These are phyloP conservation scores for Psophocarpus tetragonolobus DNA, from an alignment of 306 rosid genomes.

Conservation along the genomic window DNA sequence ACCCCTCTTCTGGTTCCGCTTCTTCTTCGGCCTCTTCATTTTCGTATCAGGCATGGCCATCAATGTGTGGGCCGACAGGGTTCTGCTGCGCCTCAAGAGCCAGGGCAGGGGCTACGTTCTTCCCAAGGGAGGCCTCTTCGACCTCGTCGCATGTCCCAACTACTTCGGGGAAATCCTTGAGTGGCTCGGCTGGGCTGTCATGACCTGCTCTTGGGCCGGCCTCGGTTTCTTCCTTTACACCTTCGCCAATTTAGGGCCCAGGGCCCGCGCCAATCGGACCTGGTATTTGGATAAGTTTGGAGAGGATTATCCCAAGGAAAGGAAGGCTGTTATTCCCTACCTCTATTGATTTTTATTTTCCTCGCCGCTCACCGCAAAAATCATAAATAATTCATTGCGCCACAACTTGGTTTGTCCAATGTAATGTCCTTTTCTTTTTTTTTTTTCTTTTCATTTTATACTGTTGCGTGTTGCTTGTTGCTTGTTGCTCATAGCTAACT, in stretches of 20 bases:
- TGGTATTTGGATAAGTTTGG: constrained; percentile 91
- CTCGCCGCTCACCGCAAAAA: background rate
- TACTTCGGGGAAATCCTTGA: constrained; percentile 78
- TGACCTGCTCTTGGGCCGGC: constrained; percentile 79
- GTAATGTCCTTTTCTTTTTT: background rate
- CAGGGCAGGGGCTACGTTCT: constrained; percentile 69
- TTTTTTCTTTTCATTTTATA: no score
- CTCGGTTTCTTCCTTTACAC: constrained; percentile 68
- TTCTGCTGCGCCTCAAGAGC: constrained; percentile 54
- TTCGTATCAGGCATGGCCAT: constrained; percentile 60
- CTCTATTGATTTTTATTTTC: constrained; percentile 46
- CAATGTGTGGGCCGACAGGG: constrained; percentile 69
- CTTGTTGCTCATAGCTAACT: no score
- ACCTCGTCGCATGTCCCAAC: constrained; percentile 76
- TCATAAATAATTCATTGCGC: background rate
- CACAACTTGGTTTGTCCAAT: background rate
- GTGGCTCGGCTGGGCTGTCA: constrained; percentile 86
- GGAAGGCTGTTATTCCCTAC: constrained; percentile 78
- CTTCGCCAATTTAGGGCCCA: constrained; percentile 76
- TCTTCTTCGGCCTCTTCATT: constrained; percentile 41
- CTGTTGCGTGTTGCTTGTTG: no score
- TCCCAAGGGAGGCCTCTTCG: constrained; percentile 74
- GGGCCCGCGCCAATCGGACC: constrained; percentile 65
- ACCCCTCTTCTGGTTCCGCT: constrained; percentile 56
- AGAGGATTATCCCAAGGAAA: constrained; percentile 67